These are phyloP conservation scores for Herpetomonas muscarum DNA, from an alignment of 208 protist species.

Conservation along the genomic window DNA sequence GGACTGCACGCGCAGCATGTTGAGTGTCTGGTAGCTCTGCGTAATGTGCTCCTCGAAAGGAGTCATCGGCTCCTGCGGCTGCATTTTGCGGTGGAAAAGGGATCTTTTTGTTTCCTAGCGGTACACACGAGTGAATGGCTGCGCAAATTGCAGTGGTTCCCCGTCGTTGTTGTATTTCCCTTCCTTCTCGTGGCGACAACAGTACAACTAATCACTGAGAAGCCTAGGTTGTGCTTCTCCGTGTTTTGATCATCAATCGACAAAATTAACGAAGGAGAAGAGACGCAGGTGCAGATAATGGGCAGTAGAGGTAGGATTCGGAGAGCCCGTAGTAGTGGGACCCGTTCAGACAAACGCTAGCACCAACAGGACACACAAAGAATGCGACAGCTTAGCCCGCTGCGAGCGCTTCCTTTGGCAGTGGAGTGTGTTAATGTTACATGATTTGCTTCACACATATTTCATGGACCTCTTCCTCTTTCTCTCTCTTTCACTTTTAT, in stretches of 20 bases:
- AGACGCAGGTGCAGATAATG: too few relatives aligned
- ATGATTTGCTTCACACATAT: background rate
- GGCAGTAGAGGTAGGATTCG: too few relatives aligned
- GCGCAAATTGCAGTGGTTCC: background rate
- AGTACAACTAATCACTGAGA: too few relatives aligned
- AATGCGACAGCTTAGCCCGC: too few relatives aligned
- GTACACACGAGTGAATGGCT: background rate
- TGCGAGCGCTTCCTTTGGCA: background rate
- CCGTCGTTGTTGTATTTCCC: background rate
- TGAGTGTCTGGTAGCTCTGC: slow-evolving; percentile 59
- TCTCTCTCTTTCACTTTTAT: background rate
- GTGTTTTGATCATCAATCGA: too few relatives aligned
- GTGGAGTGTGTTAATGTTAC: background rate
- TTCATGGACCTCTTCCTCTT: background rate
- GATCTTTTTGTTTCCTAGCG: background rate
- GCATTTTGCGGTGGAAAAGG: slow-evolving; percentile 25
- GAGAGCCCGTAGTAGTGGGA: too few relatives aligned
- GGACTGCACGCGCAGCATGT: slow-evolving; percentile 48
- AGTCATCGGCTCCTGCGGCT: slow-evolving; percentile 60
- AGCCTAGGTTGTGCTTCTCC: too few relatives aligned
- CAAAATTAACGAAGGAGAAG: too few relatives aligned
- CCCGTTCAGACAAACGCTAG: too few relatives aligned
- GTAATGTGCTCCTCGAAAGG: slow-evolving; percentile 70
- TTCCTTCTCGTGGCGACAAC: background rate
- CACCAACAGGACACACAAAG: too few relatives aligned